Conservation (phyloP, 495 filamentous ascomycete genomes). For the Trichoderma asperelloides region DNA sequence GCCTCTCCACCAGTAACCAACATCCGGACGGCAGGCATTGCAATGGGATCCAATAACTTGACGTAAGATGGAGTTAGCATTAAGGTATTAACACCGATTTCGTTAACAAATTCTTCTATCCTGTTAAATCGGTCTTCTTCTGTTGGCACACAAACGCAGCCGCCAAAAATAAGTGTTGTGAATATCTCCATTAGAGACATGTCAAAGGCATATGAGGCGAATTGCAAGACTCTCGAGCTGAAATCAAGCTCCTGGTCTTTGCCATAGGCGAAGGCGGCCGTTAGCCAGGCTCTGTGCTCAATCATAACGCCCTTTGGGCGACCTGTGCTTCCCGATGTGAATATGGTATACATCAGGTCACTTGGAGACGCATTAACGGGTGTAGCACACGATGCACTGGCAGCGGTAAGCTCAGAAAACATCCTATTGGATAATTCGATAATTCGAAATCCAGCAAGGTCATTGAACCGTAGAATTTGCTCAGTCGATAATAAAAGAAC, state of each 20-base stretch:
- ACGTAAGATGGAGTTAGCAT: conserved; percentile 38
- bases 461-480: background rate
- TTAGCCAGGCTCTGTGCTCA: conserved; percentile 9
- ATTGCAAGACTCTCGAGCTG: conserved; percentile 32
- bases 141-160: conserved; percentile 51
- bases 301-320: conserved; percentile 18
- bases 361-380: background rate
- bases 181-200: conserved; percentile 46
- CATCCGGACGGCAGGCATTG: conserved; percentile 30
- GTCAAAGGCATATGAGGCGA: conserved; percentile 52
- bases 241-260: background rate
- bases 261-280: background rate
- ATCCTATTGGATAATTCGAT: background rate
- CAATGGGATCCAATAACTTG: conserved; percentile 30
- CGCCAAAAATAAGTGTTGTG: conserved; percentile 47
- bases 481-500: background rate
- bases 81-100: conserved; percentile 14
- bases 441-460: background rate
- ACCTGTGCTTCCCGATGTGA: conserved; percentile 31
- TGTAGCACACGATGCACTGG: background rate
- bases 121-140: conserved; percentile 27
- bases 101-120: conserved; percentile 6
- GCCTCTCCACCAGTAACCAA: conserved; percentile 31
- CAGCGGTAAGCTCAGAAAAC: background rate
- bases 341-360: conserved; percentile 14